Evolutionary conservation across 192 early-diverging fungal genomes (phyloP), one percentile per base, ranked within the genome.

Genomic region (Coemansia sp.): DNA sequence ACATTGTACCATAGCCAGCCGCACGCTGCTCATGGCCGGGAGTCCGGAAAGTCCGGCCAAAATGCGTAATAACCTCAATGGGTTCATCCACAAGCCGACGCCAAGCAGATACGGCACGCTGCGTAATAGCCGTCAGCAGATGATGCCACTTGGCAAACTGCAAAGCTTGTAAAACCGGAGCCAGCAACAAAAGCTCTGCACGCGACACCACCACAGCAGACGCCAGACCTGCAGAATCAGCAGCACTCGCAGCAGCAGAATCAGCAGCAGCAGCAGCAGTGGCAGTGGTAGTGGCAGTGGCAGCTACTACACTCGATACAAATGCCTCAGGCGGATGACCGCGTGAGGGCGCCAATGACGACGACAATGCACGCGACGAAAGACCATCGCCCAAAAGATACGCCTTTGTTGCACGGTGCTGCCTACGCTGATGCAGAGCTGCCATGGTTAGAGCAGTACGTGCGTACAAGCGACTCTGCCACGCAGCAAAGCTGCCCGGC

Each of bases 131-230:
- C 15, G 75, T 36, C 39, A 83, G 17, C 14, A 83, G 33, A 48
- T 83, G 71, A 66, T 83, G 80, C 75, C 80, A 83, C 62, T 45
- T 53, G 17, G 75, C 80, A 66, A 83, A 83, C 68, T 77, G 80
- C 66, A 74, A 51, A 8, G 48, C 60, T 66, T 83, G 75, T 12
- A 83, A 61, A 36, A 74, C 80, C 7, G 80, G 80, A 43, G 80
- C 45, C 65, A 83, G 62, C 11, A 74, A 43, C 28, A 83, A 65
- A 15, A 77, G 55, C 11, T 83, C 75, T 0, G 75, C 61, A 5
- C 70, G 70, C 33, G 65, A 38, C 54, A 76, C 71, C 7, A 62
- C 57, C 43, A 60, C 58, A 20, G 22, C 1, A 28, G 66, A 43
- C 1, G 60, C 61, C 1, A 52, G 53, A 2, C 48, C 55, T 4